Evolutionary conservation across 2,329 filamentous ascomycete species (phyloP).

Genomic region (Metarhizium album): DNA sequence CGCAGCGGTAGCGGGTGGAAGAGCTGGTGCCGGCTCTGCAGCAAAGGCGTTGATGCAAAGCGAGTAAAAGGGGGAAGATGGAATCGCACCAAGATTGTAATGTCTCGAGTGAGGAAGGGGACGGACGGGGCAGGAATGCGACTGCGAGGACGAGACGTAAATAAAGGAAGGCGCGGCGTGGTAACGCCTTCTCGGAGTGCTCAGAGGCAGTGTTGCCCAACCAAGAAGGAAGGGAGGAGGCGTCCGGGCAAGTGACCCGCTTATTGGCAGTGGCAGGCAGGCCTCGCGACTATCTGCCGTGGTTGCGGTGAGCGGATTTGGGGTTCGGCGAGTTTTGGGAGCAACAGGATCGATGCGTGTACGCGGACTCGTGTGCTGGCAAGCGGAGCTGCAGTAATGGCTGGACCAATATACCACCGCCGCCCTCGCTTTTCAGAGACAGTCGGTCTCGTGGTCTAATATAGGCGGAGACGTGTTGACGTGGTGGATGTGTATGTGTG

Average conservation of each 20-base stretch:
- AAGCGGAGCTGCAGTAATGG: neutral
- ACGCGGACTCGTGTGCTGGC: neutral
- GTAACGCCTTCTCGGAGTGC: neutral
- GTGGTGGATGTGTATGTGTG: neutral
- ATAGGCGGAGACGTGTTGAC: neutral
- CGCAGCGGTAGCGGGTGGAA: neutral
- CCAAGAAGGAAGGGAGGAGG: neutral
- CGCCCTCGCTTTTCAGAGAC: neutral
- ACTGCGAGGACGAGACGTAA: neutral
- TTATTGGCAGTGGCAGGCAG: neutral
- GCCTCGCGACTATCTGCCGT: neutral
- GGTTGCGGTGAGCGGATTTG: neutral
- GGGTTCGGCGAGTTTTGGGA: neutral
- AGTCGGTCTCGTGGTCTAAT: neutral
- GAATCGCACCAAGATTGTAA: neutral
- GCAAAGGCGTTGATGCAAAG: neutral
- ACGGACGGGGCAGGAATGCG: neutral
- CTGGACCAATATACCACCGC: neutral
- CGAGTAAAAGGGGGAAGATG: neutral
- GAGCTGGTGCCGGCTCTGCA: neutral
- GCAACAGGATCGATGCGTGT: neutral
- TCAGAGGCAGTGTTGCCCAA: neutral
- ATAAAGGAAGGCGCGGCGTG: slow-evolving; percentile 1
- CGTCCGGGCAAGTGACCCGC: neutral
- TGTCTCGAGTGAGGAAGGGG: neutral